Evolutionary conservation across 257 asterid species (phyloP).

Genomic region (Solanum piurae): DNA sequence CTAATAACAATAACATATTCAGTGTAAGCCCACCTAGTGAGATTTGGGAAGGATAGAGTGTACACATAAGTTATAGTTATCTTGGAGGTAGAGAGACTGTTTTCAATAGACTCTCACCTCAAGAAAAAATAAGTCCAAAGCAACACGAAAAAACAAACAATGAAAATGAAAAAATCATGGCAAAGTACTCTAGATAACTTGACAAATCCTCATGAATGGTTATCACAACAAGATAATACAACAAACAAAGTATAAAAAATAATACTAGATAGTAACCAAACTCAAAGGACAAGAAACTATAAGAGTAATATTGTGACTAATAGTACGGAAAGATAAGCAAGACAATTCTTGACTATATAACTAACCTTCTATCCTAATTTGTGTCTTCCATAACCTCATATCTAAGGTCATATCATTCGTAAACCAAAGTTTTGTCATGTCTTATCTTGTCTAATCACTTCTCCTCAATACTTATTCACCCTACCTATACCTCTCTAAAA

Average conservation of each 20-base stretch:
- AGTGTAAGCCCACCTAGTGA: too few species aligned
- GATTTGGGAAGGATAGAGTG: rapidly evolving
- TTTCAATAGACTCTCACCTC: too few species aligned
- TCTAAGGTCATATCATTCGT: not conserved
- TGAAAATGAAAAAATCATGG: not conserved
- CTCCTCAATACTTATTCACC: not conserved
- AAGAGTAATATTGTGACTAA: not conserved
- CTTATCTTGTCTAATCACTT: too few species aligned
- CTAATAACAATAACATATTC: too few species aligned
- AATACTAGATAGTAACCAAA: too few species aligned
- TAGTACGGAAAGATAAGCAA: not conserved
- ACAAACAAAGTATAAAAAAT: not conserved
- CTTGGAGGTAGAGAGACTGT: rapidly evolving
- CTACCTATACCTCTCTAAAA: not conserved
- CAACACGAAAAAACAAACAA: not conserved
- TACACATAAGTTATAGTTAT: too few species aligned
- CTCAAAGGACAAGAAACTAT: not conserved
- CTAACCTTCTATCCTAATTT: not conserved
- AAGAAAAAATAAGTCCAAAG: not conserved
- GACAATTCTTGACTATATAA: too few species aligned
- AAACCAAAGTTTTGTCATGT: not conserved
- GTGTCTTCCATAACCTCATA: not conserved
- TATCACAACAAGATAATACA: not conserved
- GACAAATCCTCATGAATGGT: not conserved
- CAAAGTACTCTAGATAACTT: not conserved